phyloP scores from a whole-genome alignment of 768 basidiomycete species.

The Termitomyces sp. region DNA sequence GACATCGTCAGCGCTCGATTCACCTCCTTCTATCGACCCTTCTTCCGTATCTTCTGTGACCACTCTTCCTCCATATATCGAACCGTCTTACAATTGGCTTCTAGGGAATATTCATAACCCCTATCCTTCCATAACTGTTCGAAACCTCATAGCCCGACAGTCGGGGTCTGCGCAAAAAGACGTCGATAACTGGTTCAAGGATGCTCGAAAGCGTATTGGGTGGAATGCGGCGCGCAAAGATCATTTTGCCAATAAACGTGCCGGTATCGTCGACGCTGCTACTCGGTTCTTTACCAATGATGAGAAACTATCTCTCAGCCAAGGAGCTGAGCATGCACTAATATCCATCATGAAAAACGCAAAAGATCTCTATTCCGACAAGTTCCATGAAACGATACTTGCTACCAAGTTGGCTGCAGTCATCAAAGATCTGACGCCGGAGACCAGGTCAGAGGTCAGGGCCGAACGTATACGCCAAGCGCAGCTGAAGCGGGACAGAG shows the following conservation, averaged over 20 bases:
- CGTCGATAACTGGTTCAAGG: slow-evolving; percentile 44
- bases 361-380: slow-evolving; percentile 16
- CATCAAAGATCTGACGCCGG: slow-evolving; percentile 22
- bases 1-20: too few relatives aligned
- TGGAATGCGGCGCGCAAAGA: slow-evolving; percentile 38
- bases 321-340: slow-evolving; percentile 18
- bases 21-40: too few relatives aligned
- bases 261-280: slow-evolving; percentile 33
- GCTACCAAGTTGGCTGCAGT: slow-evolving; percentile 21
- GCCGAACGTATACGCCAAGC: slow-evolving; percentile 6
- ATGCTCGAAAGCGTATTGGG: slow-evolving; percentile 43
- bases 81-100: slow-evolving; percentile 26
- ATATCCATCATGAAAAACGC: slow-evolving; percentile 16
- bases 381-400: slow-evolving; percentile 21
- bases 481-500: slow-evolving; percentile 4
- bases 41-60: too few relatives aligned
- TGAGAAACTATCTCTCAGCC: slow-evolving; percentile 16
- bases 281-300: slow-evolving; percentile 22
- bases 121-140: slow-evolving; percentile 34
- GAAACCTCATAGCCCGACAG: slow-evolving; percentile 19
- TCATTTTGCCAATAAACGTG: slow-evolving; percentile 26
- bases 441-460: slow-evolving; percentile 12
- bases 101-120: slow-evolving; percentile 42
- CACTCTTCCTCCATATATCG: too few relatives aligned
- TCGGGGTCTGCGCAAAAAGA: slow-evolving; percentile 21